Percentiles rank a stretch among this genome's conserved stretches.
These are phyloP conservation scores for Sugiyamaella lignohabitans DNA, from an alignment of 805 yeast genomes.

Conservation along the genomic window DNA sequence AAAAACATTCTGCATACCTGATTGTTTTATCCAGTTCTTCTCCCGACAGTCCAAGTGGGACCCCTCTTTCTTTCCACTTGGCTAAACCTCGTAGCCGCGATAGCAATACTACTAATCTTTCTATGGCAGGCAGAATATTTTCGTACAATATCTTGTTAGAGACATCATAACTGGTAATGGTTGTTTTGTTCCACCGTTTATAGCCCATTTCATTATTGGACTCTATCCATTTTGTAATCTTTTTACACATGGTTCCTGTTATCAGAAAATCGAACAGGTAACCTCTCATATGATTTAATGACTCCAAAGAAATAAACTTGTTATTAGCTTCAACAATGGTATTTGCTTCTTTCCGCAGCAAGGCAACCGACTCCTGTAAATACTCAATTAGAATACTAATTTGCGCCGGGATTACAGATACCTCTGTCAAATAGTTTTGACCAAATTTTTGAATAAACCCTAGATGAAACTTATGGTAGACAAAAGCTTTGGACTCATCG, in stretches of 20 bases:
- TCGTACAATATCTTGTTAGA: constrained; percentile 39
- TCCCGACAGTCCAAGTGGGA: constrained; percentile 16
- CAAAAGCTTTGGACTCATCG: constrained; percentile 3
- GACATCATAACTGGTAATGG: constrained; percentile 40
- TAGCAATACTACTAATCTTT: constrained; percentile 42
- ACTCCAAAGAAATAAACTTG: constrained; percentile 17
- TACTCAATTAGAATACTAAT: constrained; percentile 32
- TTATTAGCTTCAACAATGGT: constrained; percentile 20
- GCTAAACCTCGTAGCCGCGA: constrained; percentile 39
- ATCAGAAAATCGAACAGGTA: constrained; percentile 40
- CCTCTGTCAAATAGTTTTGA: constrained; percentile 27
- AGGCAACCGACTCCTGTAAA: constrained; percentile 28
- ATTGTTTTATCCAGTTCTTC: constrained; percentile 8
- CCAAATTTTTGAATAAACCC: constrained; percentile 28
- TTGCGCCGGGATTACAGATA: constrained; percentile 34
- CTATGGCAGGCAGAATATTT: constrained; percentile 42
- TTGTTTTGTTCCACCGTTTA: constrained; percentile 41
- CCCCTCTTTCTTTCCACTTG: constrained; percentile 34
- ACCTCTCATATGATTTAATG: constrained; percentile 27
- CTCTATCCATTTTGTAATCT: constrained; percentile 44
- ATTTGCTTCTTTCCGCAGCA: constrained; percentile 26
- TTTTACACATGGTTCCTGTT: constrained; percentile 43
- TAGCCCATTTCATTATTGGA: constrained; percentile 52
- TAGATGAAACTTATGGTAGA: constrained; percentile 16
- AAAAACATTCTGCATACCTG: constrained; percentile 5